Evolutionary conservation across 176 grass and related monocot species (phyloP).

Genomic region (bread wheat (Triticum aestivum)): IWGSC_CS_RefSeq_v2.1 NC_057796.1:153839425-153839924

Average conservation of each 20-base stretch:
- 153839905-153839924: constrained; percentile 49
- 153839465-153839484: not conserved
- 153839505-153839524: not conserved
- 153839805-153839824: constrained; percentile 81
- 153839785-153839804: constrained; percentile 83
- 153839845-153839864: constrained; percentile 55
- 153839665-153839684: not conserved
- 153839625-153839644: too few relatives aligned
- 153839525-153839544: not conserved
- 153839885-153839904: constrained; percentile 88
- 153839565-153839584: too few relatives aligned
- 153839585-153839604: too few relatives aligned
- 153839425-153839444: not conserved
- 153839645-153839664: not conserved
- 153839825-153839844: constrained; percentile 45
- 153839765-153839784: constrained; percentile 58
- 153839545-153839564: too few relatives aligned
- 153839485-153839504: not conserved
- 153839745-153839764: not conserved
- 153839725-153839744: not conserved
- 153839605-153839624: too few relatives aligned
- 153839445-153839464: not conserved
- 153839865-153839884: constrained; percentile 83
- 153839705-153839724: not conserved
- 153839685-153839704: not conserved